Evolutionary conservation across 2,329 filamentous ascomycete species (phyloP), one percentile per base, ranked within the genome.

Genomic region (Teratosphaeria nubilosa): DNA sequence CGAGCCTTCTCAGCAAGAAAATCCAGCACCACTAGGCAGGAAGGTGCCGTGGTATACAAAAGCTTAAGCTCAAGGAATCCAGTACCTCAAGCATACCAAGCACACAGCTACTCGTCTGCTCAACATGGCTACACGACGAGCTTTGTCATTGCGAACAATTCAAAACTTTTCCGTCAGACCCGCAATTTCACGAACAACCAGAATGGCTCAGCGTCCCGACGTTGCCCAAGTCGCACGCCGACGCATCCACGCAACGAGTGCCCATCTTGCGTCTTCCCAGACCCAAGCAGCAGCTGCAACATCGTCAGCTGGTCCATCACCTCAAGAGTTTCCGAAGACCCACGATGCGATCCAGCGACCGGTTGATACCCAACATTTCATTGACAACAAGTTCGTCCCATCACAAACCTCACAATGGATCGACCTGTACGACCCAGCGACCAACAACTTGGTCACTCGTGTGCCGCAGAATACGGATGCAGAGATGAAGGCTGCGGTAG

Each of bases 391-490:
- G 72, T 91, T 92, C 70, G 76, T 86, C 57, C 75, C 80, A 54
- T 91, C 88, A 20, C 75, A 80, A 68, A 79, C 88, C 30, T 80
- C 83, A 60, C 78, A 86, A 75, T 90, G 85, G 80, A 90, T 92
- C 72, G 87, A 91, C 68, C 77, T 94, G 63, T 78, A 88, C 74
- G 89, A 94, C 74, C 89, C 89, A 22, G 88, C 89, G 54, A 92
- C 89, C 67, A 92, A 91, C 78, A 88, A 91, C 75, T 81, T 92
- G 64, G 85, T 94, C 62, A 92, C 89, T 14, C 83, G 88, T 55
- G 88, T 92, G 30, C 89, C 89, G 20, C 87, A 92, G 76, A 88
- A 85, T 75, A 92, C 88, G 14, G 83, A 88, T 70, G 84, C 77
- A 58, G 89, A 94, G 78, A 82, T 94, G 67, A 81, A 82, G 73